These are phyloP conservation scores for Trichophyton simii DNA, from an alignment of 2,329 filamentous ascomycete species.

Conservation along the genomic window DNA sequence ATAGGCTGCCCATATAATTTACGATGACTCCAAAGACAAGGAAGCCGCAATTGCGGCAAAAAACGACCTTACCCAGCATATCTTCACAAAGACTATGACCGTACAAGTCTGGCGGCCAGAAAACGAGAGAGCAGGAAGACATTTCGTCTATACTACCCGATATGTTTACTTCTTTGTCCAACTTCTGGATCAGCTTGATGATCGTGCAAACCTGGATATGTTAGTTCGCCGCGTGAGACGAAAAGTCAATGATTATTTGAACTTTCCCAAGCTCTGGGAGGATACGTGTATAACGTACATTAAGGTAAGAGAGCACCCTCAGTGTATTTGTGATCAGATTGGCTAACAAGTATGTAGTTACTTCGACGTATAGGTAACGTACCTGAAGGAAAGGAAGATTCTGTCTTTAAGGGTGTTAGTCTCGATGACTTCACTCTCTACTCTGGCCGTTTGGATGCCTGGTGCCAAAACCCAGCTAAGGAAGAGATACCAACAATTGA, in stretches of 20 bases:
- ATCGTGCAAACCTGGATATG: slow-evolving; percentile 63
- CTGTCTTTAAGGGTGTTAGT: slow-evolving; percentile 39
- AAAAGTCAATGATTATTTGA: slow-evolving; percentile 62
- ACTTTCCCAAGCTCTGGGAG: slow-evolving; percentile 51
- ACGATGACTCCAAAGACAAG: slow-evolving; percentile 42
- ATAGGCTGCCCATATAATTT: slow-evolving; percentile 49
- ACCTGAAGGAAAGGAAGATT: slow-evolving; percentile 44
- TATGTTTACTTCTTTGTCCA: slow-evolving; percentile 74
- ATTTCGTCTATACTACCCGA: slow-evolving; percentile 81
- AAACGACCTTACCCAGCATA: slow-evolving; percentile 65
- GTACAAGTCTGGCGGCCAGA: slow-evolving; percentile 94
- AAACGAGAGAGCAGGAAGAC: slow-evolving; percentile 67
- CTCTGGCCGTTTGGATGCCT: slow-evolving; percentile 47
- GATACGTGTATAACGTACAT: slow-evolving; percentile 48
- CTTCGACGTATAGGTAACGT: slow-evolving; percentile 47
- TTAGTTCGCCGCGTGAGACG: slow-evolving; percentile 68
- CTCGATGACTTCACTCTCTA: slow-evolving; percentile 53
- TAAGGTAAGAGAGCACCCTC: slow-evolving; percentile 23
- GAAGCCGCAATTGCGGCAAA: slow-evolving; percentile 51
- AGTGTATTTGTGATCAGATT: slow-evolving; percentile 11
- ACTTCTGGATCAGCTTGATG: slow-evolving; percentile 60
- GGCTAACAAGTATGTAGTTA: slow-evolving; percentile 25
- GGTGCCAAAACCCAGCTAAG: slow-evolving; percentile 38
- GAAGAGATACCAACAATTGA: slow-evolving; percentile 42
- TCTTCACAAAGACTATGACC: slow-evolving; percentile 90